Conservation (phyloP, 139 green algal species). For the Klebsormidium nitens region DNA sequence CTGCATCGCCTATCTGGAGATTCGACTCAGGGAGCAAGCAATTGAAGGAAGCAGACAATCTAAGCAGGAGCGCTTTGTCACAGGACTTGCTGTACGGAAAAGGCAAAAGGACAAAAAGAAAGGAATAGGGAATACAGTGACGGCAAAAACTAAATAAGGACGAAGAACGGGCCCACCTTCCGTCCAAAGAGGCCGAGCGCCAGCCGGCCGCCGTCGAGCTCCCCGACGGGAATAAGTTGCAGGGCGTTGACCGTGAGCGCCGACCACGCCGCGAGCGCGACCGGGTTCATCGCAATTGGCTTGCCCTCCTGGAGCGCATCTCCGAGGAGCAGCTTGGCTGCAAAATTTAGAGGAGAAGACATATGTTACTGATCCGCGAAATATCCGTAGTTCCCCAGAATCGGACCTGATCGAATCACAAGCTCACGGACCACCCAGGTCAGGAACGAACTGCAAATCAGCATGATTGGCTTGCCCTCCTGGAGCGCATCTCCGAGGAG, state of each 20-base stretch:
- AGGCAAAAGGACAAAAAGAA: no score
- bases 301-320: neutral
- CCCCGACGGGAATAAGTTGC: slow-evolving; percentile 31
- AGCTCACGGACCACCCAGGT: no score
- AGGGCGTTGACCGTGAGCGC: slow-evolving; percentile 30
- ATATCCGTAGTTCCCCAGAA: no score
- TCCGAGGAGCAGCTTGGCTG: slow-evolving; percentile 1
- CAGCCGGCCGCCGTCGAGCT: slow-evolving; percentile 31
- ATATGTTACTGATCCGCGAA: no score
- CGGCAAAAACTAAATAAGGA: neutral
- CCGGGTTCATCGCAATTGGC: neutral
- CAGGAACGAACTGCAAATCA: neutral
- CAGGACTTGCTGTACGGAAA: no score
- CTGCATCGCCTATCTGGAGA: no score
- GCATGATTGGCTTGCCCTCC: neutral
- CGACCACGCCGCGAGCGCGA: slow-evolving; percentile 24
- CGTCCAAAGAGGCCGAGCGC: slow-evolving; percentile 22
- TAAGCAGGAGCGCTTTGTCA: no score
- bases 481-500: slow-evolving; percentile 6
- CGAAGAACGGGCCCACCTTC: slow-evolving; percentile 10
- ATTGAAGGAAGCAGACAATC: no score
- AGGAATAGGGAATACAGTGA: no score
- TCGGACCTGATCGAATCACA: no score
- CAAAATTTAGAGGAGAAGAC: no score
- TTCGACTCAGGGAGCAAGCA: no score